phyloP scores from a whole-genome alignment of 345 rosid species.

The Citrus cavaleriei region DNA sequence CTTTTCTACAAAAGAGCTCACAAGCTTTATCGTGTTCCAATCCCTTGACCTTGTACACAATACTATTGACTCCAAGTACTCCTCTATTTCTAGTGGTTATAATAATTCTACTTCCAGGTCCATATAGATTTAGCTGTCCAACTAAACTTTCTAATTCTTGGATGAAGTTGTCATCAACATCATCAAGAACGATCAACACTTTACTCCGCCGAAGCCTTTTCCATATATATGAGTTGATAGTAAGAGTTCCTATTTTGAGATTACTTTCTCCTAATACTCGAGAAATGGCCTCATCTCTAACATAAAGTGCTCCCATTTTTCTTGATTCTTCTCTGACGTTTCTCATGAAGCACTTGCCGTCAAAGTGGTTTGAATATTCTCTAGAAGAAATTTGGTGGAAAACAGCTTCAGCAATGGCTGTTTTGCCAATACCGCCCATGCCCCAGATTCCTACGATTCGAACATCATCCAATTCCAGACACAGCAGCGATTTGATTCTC shows the following conservation, averaged over 20 bases:
- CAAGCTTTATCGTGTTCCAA: slow-evolving; percentile 1
- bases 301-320: not conserved
- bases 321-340: not conserved
- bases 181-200: slow-evolving; percentile 1
- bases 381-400: not conserved
- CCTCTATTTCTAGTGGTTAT: slow-evolving; percentile 2
- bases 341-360: not conserved
- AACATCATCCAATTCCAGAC: not conserved
- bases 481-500: not conserved
- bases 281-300: not conserved
- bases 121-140: not conserved
- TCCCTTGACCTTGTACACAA: not conserved
- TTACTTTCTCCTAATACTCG: not conserved
- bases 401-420: not conserved
- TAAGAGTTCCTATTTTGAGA: not conserved
- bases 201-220: not conserved
- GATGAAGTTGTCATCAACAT: not conserved
- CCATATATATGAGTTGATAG: not conserved
- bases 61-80: not conserved
- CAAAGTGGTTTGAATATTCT: not conserved
- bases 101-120: slow-evolving; percentile 5
- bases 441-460: not conserved
- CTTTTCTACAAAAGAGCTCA: slow-evolving; percentile 1
- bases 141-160: not conserved
- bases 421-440: slow-evolving; percentile 9